Conservation (phyloP, 2,329 filamentous ascomycete genomes). For the Phyllosticta capitalensis region DNA sequence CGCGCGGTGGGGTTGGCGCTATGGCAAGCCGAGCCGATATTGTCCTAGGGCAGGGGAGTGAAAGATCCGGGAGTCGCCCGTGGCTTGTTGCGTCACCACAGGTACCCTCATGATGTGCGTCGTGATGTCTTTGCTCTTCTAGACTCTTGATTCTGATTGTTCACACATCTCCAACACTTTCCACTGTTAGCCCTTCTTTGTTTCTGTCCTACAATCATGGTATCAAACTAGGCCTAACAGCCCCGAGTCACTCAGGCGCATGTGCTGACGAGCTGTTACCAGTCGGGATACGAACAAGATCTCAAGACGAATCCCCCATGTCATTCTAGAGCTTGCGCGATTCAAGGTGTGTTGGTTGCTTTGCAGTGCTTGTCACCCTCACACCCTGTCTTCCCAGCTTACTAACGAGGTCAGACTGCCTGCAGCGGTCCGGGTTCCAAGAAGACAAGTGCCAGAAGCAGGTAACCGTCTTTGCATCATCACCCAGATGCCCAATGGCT, state of each 20-base stretch:
- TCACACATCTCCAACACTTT: not conserved
- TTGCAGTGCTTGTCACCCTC: not conserved
- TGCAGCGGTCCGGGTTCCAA: conserved; percentile 74
- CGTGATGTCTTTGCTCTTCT: not conserved
- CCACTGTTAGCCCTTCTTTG: not conserved
- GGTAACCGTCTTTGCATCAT: conserved; percentile 20
- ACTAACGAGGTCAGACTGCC: conserved; percentile 53
- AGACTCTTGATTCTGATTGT: not conserved
- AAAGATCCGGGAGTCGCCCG: not conserved
- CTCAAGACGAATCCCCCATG: conserved; percentile 68
- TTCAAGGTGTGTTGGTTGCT: conserved; percentile 56
- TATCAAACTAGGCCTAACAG: not conserved
- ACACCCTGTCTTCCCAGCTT: no score
- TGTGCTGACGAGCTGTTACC: not conserved
- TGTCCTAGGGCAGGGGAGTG: conserved; percentile 2
- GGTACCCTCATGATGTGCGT: not conserved
- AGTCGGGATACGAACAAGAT: conserved; percentile 48
- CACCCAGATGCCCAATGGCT: not conserved
- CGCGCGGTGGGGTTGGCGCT: conserved; percentile 1
- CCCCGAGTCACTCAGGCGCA: not conserved
- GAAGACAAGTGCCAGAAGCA: conserved; percentile 68
- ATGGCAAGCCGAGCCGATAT: conserved; percentile 9
- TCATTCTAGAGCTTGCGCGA: conserved; percentile 80
- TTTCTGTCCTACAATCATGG: not conserved
- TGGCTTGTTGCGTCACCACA: conserved; percentile 5